A percentile compares a stretch with the other conserved stretches of the same genome.
phyloP scores from a whole-genome alignment of 75 land plant species.

The Selaginella moellendorffii region DNA sequence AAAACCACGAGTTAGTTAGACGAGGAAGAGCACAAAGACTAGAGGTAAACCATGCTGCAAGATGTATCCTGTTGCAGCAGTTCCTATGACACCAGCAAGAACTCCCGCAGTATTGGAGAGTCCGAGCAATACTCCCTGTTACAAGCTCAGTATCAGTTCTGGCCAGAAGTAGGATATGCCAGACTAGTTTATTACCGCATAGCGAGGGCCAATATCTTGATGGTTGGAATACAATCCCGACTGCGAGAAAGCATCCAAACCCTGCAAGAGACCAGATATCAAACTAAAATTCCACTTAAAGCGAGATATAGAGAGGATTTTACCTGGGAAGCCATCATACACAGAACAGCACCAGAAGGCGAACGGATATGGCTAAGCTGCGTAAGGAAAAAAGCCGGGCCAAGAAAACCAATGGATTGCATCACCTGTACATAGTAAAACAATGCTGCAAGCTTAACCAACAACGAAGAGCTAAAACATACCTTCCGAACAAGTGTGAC shows the following conservation, averaged over 20 bases:
- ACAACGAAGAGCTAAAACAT: conserved; percentile 3
- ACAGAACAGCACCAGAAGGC: conserved; percentile 70
- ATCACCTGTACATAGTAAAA: conserved; percentile 42
- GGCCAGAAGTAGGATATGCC: neutral
- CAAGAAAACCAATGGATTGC: conserved; percentile 93
- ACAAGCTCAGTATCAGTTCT: neutral
- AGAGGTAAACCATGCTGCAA: conserved; percentile 68
- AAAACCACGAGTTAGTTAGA: neutral
- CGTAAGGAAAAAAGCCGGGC: conserved; percentile 97
- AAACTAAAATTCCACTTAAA: neutral
- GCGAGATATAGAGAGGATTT: neutral
- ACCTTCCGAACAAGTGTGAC: conserved; percentile 90
- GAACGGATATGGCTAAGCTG: conserved; percentile 78
- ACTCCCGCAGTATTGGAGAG: conserved; percentile 92
- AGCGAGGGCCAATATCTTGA: conserved; percentile 93
- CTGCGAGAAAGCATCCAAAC: conserved; percentile 90
- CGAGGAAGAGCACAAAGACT: neutral
- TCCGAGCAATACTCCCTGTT: conserved; percentile 78
- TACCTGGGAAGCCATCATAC: conserved; percentile 98
- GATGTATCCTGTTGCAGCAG: conserved; percentile 82
- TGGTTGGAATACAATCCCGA: conserved; percentile 92
- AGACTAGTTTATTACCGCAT: conserved; percentile 44
- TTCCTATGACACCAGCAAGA: conserved; percentile 86
- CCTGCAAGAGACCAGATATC: conserved; percentile 43
- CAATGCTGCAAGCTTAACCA: neutral